Evolutionary conservation across 768 basidiomycete species (phyloP).

Genomic region (Neoboletus brunneissimus): DNA sequence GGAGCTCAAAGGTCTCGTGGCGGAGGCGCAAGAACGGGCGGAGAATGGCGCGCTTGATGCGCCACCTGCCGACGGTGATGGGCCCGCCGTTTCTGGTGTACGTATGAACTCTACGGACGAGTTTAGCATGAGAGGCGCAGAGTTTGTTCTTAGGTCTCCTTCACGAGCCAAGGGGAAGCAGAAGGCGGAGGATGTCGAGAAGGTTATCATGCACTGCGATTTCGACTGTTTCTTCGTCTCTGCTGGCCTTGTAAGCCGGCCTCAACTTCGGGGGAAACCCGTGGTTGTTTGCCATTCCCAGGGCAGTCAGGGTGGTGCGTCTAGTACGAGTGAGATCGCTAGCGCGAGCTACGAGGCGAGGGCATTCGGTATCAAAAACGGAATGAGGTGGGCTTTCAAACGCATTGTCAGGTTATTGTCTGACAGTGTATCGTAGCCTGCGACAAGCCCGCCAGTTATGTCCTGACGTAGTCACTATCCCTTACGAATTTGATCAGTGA

Average conservation of each 20-base stretch:
- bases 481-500: conserved; percentile 90
- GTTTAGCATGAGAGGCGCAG: conserved; percentile 54
- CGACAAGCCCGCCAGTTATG: conserved; percentile 79
- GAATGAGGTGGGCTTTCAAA: conserved; percentile 73
- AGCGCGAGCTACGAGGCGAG: conserved; percentile 94
- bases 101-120: conserved; percentile 12
- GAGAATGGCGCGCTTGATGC: conserved; percentile 38
- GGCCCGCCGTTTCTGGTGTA: background rate
- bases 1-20: conserved; percentile 79
- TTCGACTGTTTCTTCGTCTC: conserved; percentile 98
- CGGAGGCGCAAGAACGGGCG: conserved; percentile 71
- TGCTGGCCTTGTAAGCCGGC: conserved; percentile 77
- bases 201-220: conserved; percentile 87
- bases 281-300: conserved; percentile 96
- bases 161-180: conserved; percentile 50
- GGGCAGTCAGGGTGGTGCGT: conserved; percentile 62
- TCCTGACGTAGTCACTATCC: conserved; percentile 69
- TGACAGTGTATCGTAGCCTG: conserved; percentile 44
- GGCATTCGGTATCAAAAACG: conserved; percentile 82
- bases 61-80: background rate
- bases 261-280: conserved; percentile 82
- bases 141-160: conserved; percentile 48
- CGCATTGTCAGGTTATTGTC: background rate
- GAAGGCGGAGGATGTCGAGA: conserved; percentile 46
- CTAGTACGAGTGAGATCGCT: conserved; percentile 93